Base-by-base conservation (phyloP, 192 early-diverging fungal species). In the Entomortierella parvispora region DNA sequence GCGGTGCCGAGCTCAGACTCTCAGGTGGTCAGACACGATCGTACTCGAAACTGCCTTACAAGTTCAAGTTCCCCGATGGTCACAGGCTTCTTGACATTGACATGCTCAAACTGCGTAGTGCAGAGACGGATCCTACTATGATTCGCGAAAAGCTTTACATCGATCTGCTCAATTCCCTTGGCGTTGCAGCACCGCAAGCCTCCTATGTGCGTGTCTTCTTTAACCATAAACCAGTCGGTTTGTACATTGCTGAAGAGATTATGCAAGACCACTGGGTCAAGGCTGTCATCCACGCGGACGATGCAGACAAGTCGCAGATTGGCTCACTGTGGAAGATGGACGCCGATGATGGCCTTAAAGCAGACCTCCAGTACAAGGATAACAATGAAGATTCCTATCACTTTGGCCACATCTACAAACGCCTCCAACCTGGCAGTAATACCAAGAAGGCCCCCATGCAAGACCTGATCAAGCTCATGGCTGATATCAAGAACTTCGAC, bases 81-180 rank as follows among this genome's bases (percentile, higher is more conserved):
- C 57, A 58, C 44, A 22, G 25, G 42, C 57, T 61, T 29, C 29
- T 74, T 48, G 65, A 71, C 14, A 47, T 81, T 17, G 62, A 42
- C 48, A 32, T 51, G 37, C 55, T 74, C 18, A 81, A 72, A 51
- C 44, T 84, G 9, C 64, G 82, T 2, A 66, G 63, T 20, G 76
- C 53, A 47, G 66, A 71, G 3, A 81, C 80, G 3, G 82, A 84
- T 29, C 61, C 74, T 11, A 81, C 80, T 29, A 70, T 84, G 69
- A 59, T 84, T 3, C 75, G 82, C 23, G 82, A 84, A 50, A 84
- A 81, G 51, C 20, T 84, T 11, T 84, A 84, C 47, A 26, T 59
- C n/a, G 82, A 84, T 65, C 46, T 81, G 18, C 52, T 84, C 31
- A 58, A 74, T 42, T 74, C 82, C 2, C 50, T 71, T 4, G 82